Conservation (phyloP, 306 rosid genomes). For the Casuarina cunninghamiana region DNA sequence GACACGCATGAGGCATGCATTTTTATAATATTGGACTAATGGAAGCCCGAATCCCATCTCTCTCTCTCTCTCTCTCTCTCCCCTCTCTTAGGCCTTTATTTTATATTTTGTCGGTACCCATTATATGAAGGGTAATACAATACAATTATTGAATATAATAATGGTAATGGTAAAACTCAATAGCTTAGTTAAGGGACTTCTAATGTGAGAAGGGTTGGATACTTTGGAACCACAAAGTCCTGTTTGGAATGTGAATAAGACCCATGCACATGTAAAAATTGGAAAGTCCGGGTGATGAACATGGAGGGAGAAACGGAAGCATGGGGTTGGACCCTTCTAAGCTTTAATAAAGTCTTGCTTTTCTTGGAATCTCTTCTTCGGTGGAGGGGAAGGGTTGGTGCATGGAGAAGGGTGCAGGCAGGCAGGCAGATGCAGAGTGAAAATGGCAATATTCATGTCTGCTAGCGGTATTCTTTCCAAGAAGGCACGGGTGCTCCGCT, state of each 20-base stretch:
- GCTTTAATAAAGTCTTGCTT: constrained; percentile 54
- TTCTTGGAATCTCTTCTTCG: constrained; percentile 64
- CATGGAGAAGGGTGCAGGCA: constrained; percentile 35
- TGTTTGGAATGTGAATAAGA: too few relatives aligned
- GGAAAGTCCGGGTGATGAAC: constrained; percentile 4
- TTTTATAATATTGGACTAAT: constrained; percentile 34
- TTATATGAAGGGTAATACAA: too few relatives aligned
- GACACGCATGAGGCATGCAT: constrained; percentile 54
- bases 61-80: not conserved
- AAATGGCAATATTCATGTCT: not conserved
- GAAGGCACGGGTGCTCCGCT: constrained; percentile 97
- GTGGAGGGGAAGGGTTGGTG: constrained; percentile 1
- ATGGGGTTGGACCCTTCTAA: constrained; percentile 33
- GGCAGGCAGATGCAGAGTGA: constrained; percentile 11
- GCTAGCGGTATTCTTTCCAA: constrained; percentile 46
- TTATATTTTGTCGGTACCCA: too few relatives aligned
- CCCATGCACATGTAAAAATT: not conserved
- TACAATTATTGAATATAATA: too few relatives aligned
- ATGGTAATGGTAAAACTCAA: too few relatives aligned
- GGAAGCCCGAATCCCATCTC: constrained; percentile 29
- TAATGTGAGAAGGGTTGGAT: too few relatives aligned
- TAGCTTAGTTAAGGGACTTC: too few relatives aligned
- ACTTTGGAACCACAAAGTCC: too few relatives aligned
- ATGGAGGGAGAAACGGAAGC: constrained; percentile 35
- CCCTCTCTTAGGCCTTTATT: too few relatives aligned